A percentile compares a stretch with the other conserved stretches of the same genome.
Evolutionary conservation across 2,329 filamentous ascomycete genomes (phyloP).

Genomic region (Fusarium domesticum): DNA sequence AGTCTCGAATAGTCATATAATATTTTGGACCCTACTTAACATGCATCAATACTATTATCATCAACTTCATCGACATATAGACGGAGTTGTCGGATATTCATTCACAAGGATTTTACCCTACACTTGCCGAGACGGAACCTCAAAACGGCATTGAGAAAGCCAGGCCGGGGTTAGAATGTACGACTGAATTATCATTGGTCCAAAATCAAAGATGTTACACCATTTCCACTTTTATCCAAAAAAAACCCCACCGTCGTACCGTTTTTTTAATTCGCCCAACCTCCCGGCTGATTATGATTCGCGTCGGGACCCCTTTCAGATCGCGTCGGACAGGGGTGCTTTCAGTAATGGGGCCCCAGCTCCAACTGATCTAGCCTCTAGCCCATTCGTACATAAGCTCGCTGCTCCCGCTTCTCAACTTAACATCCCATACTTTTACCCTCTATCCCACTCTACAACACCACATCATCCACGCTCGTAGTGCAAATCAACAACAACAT

Average conservation of each 20-base stretch:
- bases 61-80: no score
- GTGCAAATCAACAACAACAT: constrained; percentile 13
- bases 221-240: constrained; percentile 6
- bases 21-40: no score
- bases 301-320: constrained; percentile 17
- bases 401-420: constrained; percentile 27
- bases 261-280: no score
- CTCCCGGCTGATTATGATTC: no score
- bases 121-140: neutral
- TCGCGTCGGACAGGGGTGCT: constrained; percentile 26
- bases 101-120: no score
- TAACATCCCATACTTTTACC: constrained; percentile 10
- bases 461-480: constrained; percentile 7
- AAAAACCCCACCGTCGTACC: no score
- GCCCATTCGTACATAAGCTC: constrained; percentile 41
- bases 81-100: no score
- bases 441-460: constrained; percentile 16
- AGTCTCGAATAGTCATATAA: no score
- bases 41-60: no score
- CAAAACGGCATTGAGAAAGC: neutral
- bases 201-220: neutral
- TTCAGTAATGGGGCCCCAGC: constrained; percentile 19
- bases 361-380: constrained; percentile 37
- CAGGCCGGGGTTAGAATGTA: neutral
- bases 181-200: neutral